Base-by-base conservation (phyloP, 257 asterid genomes). In the Pogostemon cablin region DNA sequence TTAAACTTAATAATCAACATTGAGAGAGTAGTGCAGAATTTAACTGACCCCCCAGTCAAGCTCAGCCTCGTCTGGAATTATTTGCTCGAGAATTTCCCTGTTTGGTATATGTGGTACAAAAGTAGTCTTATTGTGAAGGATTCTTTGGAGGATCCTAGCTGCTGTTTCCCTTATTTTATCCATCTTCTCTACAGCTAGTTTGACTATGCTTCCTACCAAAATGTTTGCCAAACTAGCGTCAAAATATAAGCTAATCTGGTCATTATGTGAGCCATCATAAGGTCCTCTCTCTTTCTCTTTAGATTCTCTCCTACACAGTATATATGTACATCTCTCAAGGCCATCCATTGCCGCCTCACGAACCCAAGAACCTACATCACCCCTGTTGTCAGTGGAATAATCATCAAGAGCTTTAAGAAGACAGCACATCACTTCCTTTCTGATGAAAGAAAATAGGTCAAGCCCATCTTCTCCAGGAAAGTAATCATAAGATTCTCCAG, bases 331-430 rank as follows among this genome's bases (percentile, higher is more conserved):
- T 72, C 83, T 91, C 86, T 91, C 99, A 62, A 91, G 96, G 68
- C 96, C 98, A 68, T 82, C 81, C 83, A 95, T 85, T 69, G 99
- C 96, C 71, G 98, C 96, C 78, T 91, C 98, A 82, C 99, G 99
- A 68, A 91, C 91, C 98, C 99, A 95, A 70, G 98, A 95, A 71
- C 99, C 99, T 49, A 95, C 90, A 72, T 95, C 99, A 12, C 99
- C 99, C 79, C 97, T 83, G 81, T 95, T 95, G 78, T 95, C 99
- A 63, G 87, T 87, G 69, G 98, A 87, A 80, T 95, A 95, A 86
- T 95, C 99, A 61, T 95, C 96, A 53, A 95, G 82, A 80, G 98
- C 95, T 81, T 76, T 87, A 71, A 91, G 83, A 66, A 95, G 89
- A 81, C 83, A 84, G 74, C 67, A 78, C 91, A 91, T 91, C 67